These are phyloP conservation scores for Hymenoscyphus scutula DNA, from an alignment of 2,329 filamentous ascomycete species.

Conservation along the genomic window DNA sequence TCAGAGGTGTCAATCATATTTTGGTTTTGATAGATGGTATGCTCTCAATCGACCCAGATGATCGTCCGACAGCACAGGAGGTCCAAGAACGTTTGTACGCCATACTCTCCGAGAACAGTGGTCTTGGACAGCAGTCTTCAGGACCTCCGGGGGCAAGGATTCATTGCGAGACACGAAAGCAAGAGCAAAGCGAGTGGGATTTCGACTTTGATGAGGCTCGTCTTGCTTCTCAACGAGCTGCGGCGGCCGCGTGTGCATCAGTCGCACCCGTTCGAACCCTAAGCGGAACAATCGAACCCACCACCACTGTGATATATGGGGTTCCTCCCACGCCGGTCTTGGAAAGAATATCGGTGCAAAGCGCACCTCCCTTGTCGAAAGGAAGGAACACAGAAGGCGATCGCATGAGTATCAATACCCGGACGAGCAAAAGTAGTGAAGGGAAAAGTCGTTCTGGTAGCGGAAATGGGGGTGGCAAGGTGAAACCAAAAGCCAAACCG, in stretches of 20 bases:
- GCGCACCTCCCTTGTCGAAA: neutral
- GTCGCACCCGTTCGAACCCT: conserved; percentile 15
- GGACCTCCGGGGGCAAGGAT: conserved; percentile 19
- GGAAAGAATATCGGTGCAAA: conserved; percentile 21
- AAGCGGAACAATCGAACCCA: conserved; percentile 22
- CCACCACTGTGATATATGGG: conserved; percentile 25
- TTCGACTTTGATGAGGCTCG: conserved; percentile 33
- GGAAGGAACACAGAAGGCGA: conserved; percentile 15
- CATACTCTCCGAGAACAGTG: conserved; percentile 43
- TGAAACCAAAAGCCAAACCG: conserved; percentile 39
- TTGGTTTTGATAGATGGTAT: conserved; percentile 54
- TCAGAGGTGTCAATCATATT: conserved; percentile 51
- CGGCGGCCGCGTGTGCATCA: conserved; percentile 33
- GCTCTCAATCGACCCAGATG: conserved; percentile 50
- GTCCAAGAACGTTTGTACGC: conserved; percentile 53
- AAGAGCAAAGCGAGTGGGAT: conserved; percentile 23
- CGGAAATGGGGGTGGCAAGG: conserved; percentile 22
- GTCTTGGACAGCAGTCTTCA: conserved; percentile 16
- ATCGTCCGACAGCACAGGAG: conserved; percentile 52
- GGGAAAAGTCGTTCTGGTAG: conserved; percentile 32
- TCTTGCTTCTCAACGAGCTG: conserved; percentile 32
- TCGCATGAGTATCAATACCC: conserved; percentile 26
- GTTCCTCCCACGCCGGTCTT: neutral
- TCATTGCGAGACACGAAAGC: conserved; percentile 27
- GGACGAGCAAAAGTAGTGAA: conserved; percentile 34